phyloP scores from a whole-genome alignment of 139 green algal genomes.

The Chlorella sp. region DNA sequence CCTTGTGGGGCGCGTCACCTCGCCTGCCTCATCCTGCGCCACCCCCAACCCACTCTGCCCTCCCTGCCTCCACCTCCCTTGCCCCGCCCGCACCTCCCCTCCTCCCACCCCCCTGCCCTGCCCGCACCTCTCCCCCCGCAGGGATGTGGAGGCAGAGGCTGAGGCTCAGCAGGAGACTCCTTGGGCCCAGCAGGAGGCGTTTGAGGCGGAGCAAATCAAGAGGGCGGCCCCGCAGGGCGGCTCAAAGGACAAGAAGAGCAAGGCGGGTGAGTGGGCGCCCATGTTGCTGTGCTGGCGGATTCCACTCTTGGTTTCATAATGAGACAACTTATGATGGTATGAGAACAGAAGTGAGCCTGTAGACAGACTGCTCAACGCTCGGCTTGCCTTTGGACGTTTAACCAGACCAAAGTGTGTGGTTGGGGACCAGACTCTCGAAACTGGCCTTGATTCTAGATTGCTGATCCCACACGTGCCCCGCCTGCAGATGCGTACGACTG shows the following conservation, averaged over 20 bases:
- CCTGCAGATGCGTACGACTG: too few species aligned
- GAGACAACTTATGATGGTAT: not conserved
- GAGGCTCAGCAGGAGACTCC: constrained; percentile 66
- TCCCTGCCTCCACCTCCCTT: too few species aligned
- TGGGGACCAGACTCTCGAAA: too few species aligned
- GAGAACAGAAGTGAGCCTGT: not conserved
- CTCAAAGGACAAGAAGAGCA: constrained; percentile 53
- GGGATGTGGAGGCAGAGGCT: constrained; percentile 62
- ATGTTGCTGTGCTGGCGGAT: not conserved
- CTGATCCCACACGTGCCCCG: too few species aligned
- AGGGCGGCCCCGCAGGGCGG: constrained; percentile 68
- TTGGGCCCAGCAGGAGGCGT: constrained; percentile 90
- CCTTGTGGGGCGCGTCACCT: too few species aligned
- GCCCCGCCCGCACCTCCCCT: not conserved
- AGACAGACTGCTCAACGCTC: too few species aligned
- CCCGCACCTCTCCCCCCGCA: not conserved
- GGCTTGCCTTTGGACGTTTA: too few species aligned
- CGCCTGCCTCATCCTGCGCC: not conserved
- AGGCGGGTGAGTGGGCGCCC: not conserved
- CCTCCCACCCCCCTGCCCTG: not conserved
- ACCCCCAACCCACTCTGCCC: too few species aligned
- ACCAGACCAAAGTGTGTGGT: too few species aligned
- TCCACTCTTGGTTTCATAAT: not conserved
- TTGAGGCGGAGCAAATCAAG: constrained; percentile 90
- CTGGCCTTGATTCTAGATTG: too few species aligned